phyloP scores from a whole-genome alignment of 2,329 filamentous ascomycete genomes.

The Paraphaeosphaeria minitans region DNA sequence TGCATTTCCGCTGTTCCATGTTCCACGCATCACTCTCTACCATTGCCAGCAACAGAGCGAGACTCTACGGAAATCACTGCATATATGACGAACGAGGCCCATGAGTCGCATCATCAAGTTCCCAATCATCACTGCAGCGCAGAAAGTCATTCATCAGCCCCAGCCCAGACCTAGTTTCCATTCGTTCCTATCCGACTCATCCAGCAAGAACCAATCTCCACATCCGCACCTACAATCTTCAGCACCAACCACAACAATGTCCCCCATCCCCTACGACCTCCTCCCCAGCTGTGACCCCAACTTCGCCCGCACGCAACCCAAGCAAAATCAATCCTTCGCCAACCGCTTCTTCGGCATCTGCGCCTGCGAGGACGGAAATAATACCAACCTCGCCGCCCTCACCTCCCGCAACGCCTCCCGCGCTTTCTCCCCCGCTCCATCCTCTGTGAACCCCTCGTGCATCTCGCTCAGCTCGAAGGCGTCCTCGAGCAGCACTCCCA shows the following conservation, averaged over 20 bases:
- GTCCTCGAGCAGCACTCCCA: constrained; percentile 2
- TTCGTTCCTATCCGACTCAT: not conserved
- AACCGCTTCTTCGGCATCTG: constrained; percentile 7
- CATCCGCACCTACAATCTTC: not conserved
- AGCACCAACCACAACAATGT: not conserved
- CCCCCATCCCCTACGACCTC: constrained; percentile 6
- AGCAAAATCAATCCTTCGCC: constrained; percentile 7
- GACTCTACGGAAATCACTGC: not conserved
- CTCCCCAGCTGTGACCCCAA: constrained; percentile 4
- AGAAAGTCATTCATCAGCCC: constrained; percentile 4
- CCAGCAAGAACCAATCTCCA: not conserved
- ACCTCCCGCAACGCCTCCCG: not conserved
- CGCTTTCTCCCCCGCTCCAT: not conserved
- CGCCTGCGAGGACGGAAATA: not conserved
- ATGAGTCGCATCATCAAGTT: constrained; percentile 1
- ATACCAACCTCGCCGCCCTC: not conserved
- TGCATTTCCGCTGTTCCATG: not conserved
- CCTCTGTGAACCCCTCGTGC: not conserved
- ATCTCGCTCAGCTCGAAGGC: not conserved
- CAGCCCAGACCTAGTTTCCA: not conserved
- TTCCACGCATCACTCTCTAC: not conserved
- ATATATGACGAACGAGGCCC: constrained; percentile 1
- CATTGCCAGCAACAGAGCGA: not conserved
- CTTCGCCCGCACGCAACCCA: constrained; percentile 1
- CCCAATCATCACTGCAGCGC: not conserved